Conservation (phyloP, 805 yeast genomes). For the Ogataea degrootiae region DNA sequence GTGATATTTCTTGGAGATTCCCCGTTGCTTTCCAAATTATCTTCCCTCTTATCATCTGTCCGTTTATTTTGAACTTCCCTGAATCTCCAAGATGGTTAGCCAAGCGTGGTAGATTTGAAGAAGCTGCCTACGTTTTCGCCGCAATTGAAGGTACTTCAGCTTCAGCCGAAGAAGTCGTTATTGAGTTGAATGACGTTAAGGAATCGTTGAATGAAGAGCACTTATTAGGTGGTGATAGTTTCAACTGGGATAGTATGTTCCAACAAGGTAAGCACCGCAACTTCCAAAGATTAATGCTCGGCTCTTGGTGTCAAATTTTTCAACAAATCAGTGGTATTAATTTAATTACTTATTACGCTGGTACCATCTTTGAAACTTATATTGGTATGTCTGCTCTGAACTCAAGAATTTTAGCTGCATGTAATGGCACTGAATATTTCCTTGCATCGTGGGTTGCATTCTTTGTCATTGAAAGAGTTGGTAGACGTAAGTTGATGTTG, state of each 20-base stretch:
- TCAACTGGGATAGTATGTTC: constrained; percentile 28
- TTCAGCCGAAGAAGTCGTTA: constrained; percentile 8
- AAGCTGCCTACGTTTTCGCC: constrained; percentile 40
- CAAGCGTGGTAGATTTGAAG: constrained; percentile 35
- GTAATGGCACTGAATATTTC: constrained; percentile 30
- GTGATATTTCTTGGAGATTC: constrained; percentile 28
- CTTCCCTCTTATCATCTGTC: constrained; percentile 15
- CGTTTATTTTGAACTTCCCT: constrained; percentile 24
- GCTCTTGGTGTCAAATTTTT: constrained; percentile 39
- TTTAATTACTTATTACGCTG: constrained; percentile 54
- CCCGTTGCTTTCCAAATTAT: constrained; percentile 32
- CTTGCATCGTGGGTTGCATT: constrained; percentile 37
- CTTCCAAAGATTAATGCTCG: constrained; percentile 45
- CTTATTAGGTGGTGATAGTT: constrained; percentile 18
- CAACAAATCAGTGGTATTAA: constrained; percentile 55
- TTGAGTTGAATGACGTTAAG: constrained; percentile 17
- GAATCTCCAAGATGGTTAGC: constrained; percentile 43
- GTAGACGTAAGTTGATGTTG: constrained; percentile 35
- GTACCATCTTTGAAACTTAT: constrained; percentile 45
- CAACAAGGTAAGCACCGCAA: constrained; percentile 39
- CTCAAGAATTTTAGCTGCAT: constrained; percentile 41
- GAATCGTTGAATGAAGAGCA: constrained; percentile 18
- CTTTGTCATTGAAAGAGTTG: constrained; percentile 41
- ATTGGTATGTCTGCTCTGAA: constrained; percentile 39
- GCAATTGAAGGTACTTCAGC: constrained; percentile 33